Evolutionary conservation across 176 grass and related monocot species (phyloP), one percentile per base, ranked within the genome.

Genomic region (Melocanna baccifera): DNA sequence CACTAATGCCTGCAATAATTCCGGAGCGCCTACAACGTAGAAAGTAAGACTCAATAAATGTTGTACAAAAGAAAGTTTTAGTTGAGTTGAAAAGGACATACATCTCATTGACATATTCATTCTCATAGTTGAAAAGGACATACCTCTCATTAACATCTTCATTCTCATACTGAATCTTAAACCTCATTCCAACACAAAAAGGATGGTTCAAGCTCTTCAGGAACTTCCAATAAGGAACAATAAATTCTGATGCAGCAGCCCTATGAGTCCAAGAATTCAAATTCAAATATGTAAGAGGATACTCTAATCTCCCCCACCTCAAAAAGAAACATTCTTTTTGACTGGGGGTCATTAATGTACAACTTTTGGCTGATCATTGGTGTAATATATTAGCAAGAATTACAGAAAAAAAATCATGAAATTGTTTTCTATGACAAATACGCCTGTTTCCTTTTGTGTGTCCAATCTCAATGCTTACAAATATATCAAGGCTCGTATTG

Each of bases 121-220:
- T 91, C 86, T 92, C 91, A 3, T 71, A 94, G 64, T 22, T 67
- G 11, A 32, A 79, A 80, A 52, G 68, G 10, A 53, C 71, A 75
- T 15, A 99, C 97, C 93, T 96, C 76, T 92, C 91, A 28, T 90
- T 87, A 46, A 91, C 88, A 88, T 96, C 93, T 88, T 99, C 97
- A 73, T 82, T 91, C 86, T 92, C 91, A 3, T 71, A 94, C 19
- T 86, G 91, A 83, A 92, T 78, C 63, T 99, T 99, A 69, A 94
- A 94, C 86, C 93, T 96, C 76, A 85, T 92, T 86, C 97, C 97
- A 87, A 86, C 69, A 86, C 88, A 94, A 77, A 94, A 73, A 19
- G 91, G 82, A 81, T 86, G 74, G 29, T 84, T 85, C 2, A 94
- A 79, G 83, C 88, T 92, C 79, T 91, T 99, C 53, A 88, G 6